phyloP scores from a whole-genome alignment of 345 rosid species.

The Aquilaria malaccensis region DNA sequence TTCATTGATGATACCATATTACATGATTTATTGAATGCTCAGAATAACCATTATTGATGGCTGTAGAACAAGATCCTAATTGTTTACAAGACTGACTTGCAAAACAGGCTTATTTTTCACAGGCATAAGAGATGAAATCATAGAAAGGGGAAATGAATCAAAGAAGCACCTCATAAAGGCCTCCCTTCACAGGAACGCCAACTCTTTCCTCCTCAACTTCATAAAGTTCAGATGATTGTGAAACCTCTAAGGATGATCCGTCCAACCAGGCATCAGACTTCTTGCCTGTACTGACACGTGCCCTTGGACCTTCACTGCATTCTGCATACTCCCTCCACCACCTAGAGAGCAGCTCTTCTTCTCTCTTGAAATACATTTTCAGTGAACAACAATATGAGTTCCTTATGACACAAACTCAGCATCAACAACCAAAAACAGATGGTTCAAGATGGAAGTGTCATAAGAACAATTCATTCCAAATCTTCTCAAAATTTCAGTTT shows the following conservation, averaged over 20 bases:
- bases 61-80: too few species aligned
- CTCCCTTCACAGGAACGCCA: conserved; percentile 98
- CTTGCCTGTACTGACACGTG: conserved; percentile 25
- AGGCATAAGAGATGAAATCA: too few species aligned
- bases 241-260: conserved; percentile 26
- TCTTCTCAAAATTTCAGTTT: too few species aligned
- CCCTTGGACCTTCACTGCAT: conserved; percentile 85
- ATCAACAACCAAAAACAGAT: background rate
- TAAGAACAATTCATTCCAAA: too few species aligned
- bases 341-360: conserved; percentile 82
- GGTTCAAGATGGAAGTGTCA: background rate
- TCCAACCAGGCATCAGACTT: conserved; percentile 25
- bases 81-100: too few species aligned
- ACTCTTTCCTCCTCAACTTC: conserved; percentile 90
- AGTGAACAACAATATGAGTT: conserved; percentile 8
- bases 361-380: conserved; percentile 43
- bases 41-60: too few species aligned
- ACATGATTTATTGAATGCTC: too few species aligned
- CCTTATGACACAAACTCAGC: too few species aligned
- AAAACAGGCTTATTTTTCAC: too few species aligned
- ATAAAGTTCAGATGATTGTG: conserved; percentile 35
- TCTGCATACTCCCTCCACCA: conserved; percentile 99
- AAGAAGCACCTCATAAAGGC: conserved; percentile 71
- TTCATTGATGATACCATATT: too few species aligned
- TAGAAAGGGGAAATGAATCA: background rate